A percentile compares a stretch with the other conserved stretches of the same genome.
phyloP scores from a whole-genome alignment of 2,329 filamentous ascomycete genomes.

The Zymoseptoria pseudotritici region DNA sequence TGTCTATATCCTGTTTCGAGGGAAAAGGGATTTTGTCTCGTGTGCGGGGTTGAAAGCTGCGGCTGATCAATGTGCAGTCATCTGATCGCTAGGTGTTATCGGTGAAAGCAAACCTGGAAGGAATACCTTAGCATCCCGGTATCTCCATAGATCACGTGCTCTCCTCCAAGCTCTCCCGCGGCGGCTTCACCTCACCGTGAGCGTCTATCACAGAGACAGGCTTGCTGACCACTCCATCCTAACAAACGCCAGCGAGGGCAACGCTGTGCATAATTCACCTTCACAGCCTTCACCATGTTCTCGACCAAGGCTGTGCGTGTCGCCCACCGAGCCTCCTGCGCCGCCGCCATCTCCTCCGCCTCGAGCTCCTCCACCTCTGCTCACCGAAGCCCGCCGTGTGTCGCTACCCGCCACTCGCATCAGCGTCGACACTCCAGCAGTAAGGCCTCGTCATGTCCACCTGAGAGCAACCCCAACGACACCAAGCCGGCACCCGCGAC shows the following conservation, averaged over 20 bases:
- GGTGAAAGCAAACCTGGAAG: not conserved
- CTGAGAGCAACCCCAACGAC: conserved; percentile 26
- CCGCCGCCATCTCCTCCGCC: conserved; percentile 13
- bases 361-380: conserved; percentile 24
- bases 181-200: not conserved
- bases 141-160: not conserved
- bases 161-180: not conserved
- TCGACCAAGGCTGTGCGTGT: conserved; percentile 26
- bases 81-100: not conserved
- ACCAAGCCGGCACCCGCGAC: conserved; percentile 24
- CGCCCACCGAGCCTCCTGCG: conserved; percentile 24
- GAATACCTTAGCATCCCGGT: not conserved
- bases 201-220: not conserved
- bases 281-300: conserved; percentile 19
- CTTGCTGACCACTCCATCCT: not conserved
- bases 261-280: not conserved
- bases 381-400: conserved; percentile 25
- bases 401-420: conserved; percentile 31
- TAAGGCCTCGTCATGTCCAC: conserved; percentile 42
- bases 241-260: not conserved
- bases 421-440: conserved; percentile 45
- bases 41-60: not conserved
- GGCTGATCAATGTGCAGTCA: not conserved
- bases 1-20: not conserved
- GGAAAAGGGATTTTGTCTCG: not conserved